These are phyloP conservation scores for Coemansia sp. DNA, from an alignment of 192 early-diverging fungal genomes.

Conservation along the genomic window DNA sequence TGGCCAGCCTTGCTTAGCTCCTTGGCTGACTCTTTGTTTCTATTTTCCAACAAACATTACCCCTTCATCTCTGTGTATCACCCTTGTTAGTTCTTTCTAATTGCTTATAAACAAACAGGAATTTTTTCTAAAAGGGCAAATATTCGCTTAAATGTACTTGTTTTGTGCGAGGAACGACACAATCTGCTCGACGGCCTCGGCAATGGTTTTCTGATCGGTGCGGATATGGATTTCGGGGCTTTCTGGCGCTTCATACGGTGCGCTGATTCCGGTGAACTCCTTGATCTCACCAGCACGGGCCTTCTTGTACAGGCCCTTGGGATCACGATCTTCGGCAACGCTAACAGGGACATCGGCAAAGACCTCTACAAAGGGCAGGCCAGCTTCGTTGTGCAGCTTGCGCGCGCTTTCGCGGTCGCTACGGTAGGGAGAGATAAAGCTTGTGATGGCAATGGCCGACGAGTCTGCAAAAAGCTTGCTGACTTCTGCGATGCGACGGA, in stretches of 20 bases:
- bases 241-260: slow-evolving; percentile 86
- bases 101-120: too few relatives aligned
- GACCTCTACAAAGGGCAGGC: slow-evolving; percentile 86
- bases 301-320: slow-evolving; percentile 96
- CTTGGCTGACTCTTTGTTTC: too few relatives aligned
- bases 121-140: too few relatives aligned
- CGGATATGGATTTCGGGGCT: slow-evolving; percentile 83
- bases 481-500: slow-evolving; percentile 87
- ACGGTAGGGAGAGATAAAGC: slow-evolving; percentile 88
- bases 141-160: slow-evolving; percentile 19
- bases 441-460: slow-evolving; percentile 77
- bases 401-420: slow-evolving; percentile 80
- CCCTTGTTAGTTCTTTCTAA: too few relatives aligned
- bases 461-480: slow-evolving; percentile 89
- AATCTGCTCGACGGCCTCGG: slow-evolving; percentile 47
- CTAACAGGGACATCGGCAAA: slow-evolving; percentile 84
- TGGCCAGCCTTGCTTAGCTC: too few relatives aligned
- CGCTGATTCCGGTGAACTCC: slow-evolving; percentile 93
- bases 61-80: too few relatives aligned
- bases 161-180: slow-evolving; percentile 29
- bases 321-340: slow-evolving; percentile 88
- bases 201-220: slow-evolving; percentile 71
- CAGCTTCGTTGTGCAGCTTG: slow-evolving; percentile 69
- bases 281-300: slow-evolving; percentile 91
- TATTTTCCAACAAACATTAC: too few relatives aligned